Conservation (phyloP, 192 early-diverging fungal genomes). For the Podila horticola region DNA sequence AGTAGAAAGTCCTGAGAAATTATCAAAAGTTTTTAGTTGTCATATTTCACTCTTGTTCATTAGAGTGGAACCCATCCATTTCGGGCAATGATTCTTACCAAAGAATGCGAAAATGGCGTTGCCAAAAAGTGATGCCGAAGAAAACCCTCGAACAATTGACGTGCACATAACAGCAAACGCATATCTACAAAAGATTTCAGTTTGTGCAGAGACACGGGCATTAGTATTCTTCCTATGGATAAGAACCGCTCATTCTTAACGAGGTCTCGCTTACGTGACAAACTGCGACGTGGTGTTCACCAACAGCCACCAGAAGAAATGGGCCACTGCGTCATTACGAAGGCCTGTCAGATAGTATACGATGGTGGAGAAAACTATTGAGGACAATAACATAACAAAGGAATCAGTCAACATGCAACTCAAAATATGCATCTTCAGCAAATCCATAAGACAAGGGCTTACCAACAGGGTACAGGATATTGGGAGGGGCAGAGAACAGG, state of each 20-base stretch:
- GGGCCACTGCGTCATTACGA: slow-evolving; percentile 22
- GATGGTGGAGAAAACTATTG: slow-evolving; percentile 35
- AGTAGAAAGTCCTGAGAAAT: slow-evolving; percentile 27
- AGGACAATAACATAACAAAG: background rate
- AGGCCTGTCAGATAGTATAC: slow-evolving; percentile 44
- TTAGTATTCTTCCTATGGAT: too few species aligned
- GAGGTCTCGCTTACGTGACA: slow-evolving; percentile 25
- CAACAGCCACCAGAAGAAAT: slow-evolving; percentile 44
- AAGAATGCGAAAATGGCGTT: slow-evolving; percentile 51
- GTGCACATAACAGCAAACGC: slow-evolving; percentile 39
- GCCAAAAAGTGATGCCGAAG: slow-evolving; percentile 31
- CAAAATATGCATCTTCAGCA: background rate
- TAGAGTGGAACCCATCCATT: background rate
- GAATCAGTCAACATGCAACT: background rate
- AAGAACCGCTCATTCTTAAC: background rate
- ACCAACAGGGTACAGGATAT: slow-evolving; percentile 42
- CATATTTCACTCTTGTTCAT: background rate
- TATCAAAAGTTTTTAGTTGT: background rate
- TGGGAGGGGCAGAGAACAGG: slow-evolving; percentile 27
- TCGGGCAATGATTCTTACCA: slow-evolving; percentile 4
- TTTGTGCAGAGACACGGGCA: background rate
- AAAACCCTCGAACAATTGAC: slow-evolving; percentile 35
- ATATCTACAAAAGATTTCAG: slow-evolving; percentile 7
- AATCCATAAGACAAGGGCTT: background rate
- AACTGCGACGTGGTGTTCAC: slow-evolving; percentile 37